These are phyloP conservation scores for Colletotrichum zoysiae DNA, from an alignment of 2,329 filamentous ascomycete species.

Conservation along the genomic window DNA sequence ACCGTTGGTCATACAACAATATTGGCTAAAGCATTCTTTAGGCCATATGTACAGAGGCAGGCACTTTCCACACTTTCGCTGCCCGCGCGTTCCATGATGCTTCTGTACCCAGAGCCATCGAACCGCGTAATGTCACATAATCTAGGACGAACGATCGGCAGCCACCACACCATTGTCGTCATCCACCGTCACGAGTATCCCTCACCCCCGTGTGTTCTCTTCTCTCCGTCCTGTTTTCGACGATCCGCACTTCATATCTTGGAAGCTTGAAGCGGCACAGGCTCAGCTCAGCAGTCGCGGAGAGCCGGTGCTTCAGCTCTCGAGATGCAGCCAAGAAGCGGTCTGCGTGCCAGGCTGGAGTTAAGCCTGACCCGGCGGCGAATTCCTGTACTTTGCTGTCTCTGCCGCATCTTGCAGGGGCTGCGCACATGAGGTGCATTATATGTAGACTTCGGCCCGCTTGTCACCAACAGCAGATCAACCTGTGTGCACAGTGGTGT, in stretches of 20 bases:
- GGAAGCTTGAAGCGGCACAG: slow-evolving; percentile 14
- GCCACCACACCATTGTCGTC: neutral
- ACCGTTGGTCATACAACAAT: neutral
- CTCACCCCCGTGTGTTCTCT: neutral
- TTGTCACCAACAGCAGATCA: neutral
- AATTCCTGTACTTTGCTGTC: neutral
- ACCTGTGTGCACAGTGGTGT: neutral
- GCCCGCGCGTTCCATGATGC: neutral
- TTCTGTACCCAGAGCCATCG: neutral
- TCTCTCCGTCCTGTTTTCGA: slow-evolving; percentile 5
- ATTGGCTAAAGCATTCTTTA: slow-evolving; percentile 19
- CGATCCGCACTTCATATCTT: slow-evolving; percentile 18
- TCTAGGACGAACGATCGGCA: slow-evolving; percentile 26
- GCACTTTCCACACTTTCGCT: neutral
- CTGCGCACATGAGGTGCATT: neutral
- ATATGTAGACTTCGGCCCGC: neutral
- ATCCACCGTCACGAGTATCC: neutral
- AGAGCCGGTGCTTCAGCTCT: slow-evolving; percentile 25
- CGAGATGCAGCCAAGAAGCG: slow-evolving; percentile 25
- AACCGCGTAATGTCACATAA: slow-evolving; percentile 8
- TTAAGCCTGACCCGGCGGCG: slow-evolving; percentile 20
- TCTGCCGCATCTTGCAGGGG: neutral
- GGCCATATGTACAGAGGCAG: neutral
- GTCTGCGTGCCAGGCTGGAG: slow-evolving; percentile 6
- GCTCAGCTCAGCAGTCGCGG: slow-evolving; percentile 14